Percentiles rank a stretch among this genome's conserved stretches.
phyloP scores from a whole-genome alignment of 2,329 filamentous ascomycete genomes.

The Chaetomium olivaceum region DNA sequence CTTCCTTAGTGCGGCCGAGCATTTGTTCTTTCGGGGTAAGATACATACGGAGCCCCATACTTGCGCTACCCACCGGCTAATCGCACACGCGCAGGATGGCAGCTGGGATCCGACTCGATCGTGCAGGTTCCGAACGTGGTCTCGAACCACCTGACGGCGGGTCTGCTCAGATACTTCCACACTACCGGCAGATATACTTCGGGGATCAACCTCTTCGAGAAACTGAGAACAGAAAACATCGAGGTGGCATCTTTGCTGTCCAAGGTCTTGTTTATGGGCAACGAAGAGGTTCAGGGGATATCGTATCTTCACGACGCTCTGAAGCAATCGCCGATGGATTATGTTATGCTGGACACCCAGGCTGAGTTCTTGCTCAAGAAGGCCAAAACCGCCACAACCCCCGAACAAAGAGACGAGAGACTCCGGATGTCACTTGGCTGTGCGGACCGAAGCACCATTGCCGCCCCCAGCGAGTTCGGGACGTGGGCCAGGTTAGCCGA shows the following conservation, averaged over 20 bases:
- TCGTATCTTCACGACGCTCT: conserved; percentile 85
- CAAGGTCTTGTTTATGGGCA: conserved; percentile 88
- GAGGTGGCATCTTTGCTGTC: conserved; percentile 93
- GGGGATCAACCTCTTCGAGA: conserved; percentile 96
- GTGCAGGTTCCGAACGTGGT: conserved; percentile 97
- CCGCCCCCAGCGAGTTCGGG: conserved; percentile 93
- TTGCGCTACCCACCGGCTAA: conserved; percentile 25
- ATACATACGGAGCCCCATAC: conserved; percentile 71
- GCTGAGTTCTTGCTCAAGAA: conserved; percentile 90
- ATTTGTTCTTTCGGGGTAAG: conserved; percentile 86
- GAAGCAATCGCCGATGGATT: conserved; percentile 94
- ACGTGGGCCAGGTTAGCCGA: conserved; percentile 94
- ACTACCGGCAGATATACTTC: conserved; percentile 94
- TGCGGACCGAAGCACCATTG: conserved; percentile 90
- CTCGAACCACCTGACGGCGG: conserved; percentile 92
- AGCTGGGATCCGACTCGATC: conserved; percentile 92
- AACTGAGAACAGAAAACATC: conserved; percentile 83
- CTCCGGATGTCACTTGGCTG: conserved; percentile 86
- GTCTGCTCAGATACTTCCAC: conserved; percentile 89
- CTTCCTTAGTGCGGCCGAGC: conserved; percentile 91
- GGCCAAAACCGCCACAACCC: conserved; percentile 57
- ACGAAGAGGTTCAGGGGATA: conserved; percentile 96
- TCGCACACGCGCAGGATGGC: conserved; percentile 65
- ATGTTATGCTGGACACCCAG: conserved; percentile 92
- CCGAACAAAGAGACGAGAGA: conserved; percentile 63